A percentile compares a stretch with the other conserved stretches of the same genome.
phyloP scores from a whole-genome alignment of 108 stramenopile genomes.

The Licmophora abbreviata region DNA sequence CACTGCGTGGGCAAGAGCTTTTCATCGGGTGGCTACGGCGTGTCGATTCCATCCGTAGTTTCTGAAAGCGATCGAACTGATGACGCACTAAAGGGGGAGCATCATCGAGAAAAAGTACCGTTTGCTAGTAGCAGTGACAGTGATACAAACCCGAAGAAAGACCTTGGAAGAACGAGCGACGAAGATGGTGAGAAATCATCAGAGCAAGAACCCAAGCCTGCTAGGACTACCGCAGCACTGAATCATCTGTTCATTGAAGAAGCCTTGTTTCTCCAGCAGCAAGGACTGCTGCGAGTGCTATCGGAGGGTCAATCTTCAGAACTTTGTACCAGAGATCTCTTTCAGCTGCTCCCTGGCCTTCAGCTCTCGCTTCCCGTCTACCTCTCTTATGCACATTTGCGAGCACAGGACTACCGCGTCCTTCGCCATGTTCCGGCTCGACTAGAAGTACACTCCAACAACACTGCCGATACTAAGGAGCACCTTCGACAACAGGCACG shows the following conservation, averaged over 20 bases:
- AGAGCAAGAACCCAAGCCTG: constrained; percentile 8
- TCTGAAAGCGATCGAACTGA: constrained; percentile 3
- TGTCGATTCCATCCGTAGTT: constrained; percentile 25
- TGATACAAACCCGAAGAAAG: background rate
- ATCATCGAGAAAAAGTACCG: constrained; percentile 3
- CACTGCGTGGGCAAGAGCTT: constrained; percentile 41
- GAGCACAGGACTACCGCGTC: constrained; percentile 66
- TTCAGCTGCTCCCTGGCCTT: constrained; percentile 23
- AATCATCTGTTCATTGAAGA: constrained; percentile 74
- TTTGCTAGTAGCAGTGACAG: background rate
- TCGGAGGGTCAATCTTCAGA: constrained; percentile 1
- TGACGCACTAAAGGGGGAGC: constrained; percentile 6
- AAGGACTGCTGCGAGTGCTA: constrained; percentile 43
- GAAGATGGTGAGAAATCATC: background rate
- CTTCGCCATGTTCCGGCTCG: constrained; percentile 51
- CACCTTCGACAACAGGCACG: constrained; percentile 24
- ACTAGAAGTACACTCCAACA: constrained; percentile 16
- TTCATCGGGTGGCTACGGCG: constrained; percentile 49
- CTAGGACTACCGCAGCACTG: constrained; percentile 6
- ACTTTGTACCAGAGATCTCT: constrained; percentile 25
- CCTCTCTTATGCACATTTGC: constrained; percentile 72
- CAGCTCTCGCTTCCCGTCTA: constrained; percentile 50
- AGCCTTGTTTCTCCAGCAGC: constrained; percentile 62
- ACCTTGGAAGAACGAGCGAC: constrained; percentile 3
- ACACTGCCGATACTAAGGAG: constrained; percentile 5